phyloP scores from a whole-genome alignment of 768 basidiomycete genomes.

The Baorangia bicolor region DNA sequence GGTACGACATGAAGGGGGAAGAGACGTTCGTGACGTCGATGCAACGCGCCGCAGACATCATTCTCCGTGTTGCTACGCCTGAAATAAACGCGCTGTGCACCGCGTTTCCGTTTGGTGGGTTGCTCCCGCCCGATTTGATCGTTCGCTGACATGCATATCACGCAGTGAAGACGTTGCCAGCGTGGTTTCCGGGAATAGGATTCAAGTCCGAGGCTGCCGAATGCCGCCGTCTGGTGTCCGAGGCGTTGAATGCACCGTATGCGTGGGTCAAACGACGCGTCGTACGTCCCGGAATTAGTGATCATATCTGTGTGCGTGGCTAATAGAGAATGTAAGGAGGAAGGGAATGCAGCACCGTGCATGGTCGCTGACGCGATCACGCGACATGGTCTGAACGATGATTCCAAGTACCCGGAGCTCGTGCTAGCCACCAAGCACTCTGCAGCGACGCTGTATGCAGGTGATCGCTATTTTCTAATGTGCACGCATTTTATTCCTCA shows the following conservation, averaged over 20 bases:
- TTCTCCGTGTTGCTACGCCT: neutral
- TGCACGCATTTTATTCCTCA: neutral
- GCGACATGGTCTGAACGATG: constrained; percentile 2
- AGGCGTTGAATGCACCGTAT: too few species aligned
- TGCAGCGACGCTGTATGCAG: too few species aligned
- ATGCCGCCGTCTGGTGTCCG: constrained; percentile 2
- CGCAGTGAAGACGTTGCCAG: too few species aligned
- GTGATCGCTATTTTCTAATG: too few species aligned
- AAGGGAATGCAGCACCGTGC: constrained; percentile 4
- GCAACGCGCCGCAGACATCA: constrained; percentile 4
- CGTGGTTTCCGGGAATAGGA: constrained; percentile 25
- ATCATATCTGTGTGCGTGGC: too few species aligned
- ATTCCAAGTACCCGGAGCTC: constrained; percentile 5
- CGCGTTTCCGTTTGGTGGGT: too few species aligned
- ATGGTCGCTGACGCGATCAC: too few species aligned
- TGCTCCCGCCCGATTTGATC: neutral
- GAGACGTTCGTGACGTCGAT: too few species aligned
- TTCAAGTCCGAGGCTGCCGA: constrained; percentile 19
- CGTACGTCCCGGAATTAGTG: too few species aligned
- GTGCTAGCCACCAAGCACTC: constrained; percentile 19
- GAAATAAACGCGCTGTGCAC: too few species aligned
- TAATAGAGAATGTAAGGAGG: neutral
- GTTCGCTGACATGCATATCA: neutral
- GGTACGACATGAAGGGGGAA: too few species aligned
- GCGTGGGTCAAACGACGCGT: too few species aligned